Evolutionary conservation across 371 early-diverging fungal genomes (phyloP), one percentile per base, ranked within the genome.

Genomic region (Mucor racemosus): DNA sequence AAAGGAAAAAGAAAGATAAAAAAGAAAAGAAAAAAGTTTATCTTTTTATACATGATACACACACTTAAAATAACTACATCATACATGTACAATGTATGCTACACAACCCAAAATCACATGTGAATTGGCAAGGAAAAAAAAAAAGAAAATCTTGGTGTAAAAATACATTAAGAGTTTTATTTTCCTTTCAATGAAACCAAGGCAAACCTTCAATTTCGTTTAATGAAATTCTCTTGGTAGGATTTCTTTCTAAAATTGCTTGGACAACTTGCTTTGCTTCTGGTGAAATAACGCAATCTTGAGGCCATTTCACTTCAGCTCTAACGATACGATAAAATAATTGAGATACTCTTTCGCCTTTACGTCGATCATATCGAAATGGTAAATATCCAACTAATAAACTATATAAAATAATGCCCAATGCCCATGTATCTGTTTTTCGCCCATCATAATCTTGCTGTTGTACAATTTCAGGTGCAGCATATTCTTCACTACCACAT

Each of bases 381-480:
- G 89, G 89, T 50, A 90, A 66, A 66, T 79, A 77, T 3, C 79
- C 80, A 10, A 85, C 84, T 10, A 89, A 55, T 14, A 91, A 67
- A 11, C 84, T 80, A 61, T 88, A 92, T 15, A 93, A 73, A 6
- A 93, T 81, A 38, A 91, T 84, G 38, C 94, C 94, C 17, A 91
- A 69, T 5, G 89, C 78, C 94, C 94, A 93, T 10, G 85, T 80
- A 66, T 93, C 92, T 0, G 88, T 85, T 61, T 83, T 74, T 14
- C 87, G 77, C 7, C 89, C 88, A 66, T 91, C 88, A 61, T 92
- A 91, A 1, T 79, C 74, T 36, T 84, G 75, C 4, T 84, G 83
- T 17, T 90, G 80, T 33, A 94, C 81, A 42, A 94, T 82, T 71
- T 95, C 95, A 0, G 96, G 96, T n/a, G 95, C 91, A 5, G 94